Base-by-base conservation (phyloP, 768 basidiomycete genomes). In the Kockovaella imperatae region DNA sequence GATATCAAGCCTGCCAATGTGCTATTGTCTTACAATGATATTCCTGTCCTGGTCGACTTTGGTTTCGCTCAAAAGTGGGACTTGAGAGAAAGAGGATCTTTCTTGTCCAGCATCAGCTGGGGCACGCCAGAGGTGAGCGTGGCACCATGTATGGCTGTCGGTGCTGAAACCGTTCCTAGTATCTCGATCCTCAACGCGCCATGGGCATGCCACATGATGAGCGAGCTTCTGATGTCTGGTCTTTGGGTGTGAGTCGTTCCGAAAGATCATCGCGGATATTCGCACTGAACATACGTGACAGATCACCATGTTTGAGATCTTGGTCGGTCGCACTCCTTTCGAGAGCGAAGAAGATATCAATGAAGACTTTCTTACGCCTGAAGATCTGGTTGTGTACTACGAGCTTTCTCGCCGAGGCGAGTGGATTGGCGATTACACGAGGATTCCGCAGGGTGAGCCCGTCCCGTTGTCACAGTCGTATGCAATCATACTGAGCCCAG, bases 271-370 rank as follows among this genome's bases (percentile, higher is more conserved):
- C 15, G 21, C 6, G 14, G 13, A 11, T 21, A 13, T 21, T 18
- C 15, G 10, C 6, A 23, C 50, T 53, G 31, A 43, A 40, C 85
- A 54, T 87, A 86, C 2, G 84, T 83, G 34, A 18, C 54, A 72
- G 39, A 75, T 93, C 23, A 87, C 91, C 0, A 86, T 96, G 69
- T 99, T 95, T 67, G 93, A 99, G 70, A 86, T 99, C 52, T 78
- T 96, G 26, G 75, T 83, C 20, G 91, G 91, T 1, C 78, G 93
- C 8, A 97, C 93, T 1, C 90, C 91, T 1, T 97, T 97, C 62
- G 73, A 74, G 31, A 10, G 56, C 57, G 48, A 42, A 60, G 45
- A 86, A 90, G 68, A 42, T 25, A 42, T 42, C 25, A 67, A 84
- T 54, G 86, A 91, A 62, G 77, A 83, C 51, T 83, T 90, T 55